Base-by-base conservation (phyloP, 192 early-diverging fungal species). In the Umbelopsis sp. region DNA sequence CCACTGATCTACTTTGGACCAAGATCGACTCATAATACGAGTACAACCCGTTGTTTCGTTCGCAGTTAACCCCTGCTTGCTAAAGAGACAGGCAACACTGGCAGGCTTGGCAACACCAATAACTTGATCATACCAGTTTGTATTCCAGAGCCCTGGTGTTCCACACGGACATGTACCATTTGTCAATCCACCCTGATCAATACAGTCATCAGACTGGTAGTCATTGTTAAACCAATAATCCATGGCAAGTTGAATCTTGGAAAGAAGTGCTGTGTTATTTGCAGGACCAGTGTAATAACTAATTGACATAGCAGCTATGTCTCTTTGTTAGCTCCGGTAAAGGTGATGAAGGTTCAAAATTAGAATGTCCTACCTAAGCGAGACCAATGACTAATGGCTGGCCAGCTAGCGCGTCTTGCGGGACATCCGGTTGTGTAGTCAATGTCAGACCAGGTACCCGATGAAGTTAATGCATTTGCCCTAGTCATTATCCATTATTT, bases 101-200 rank as follows among this genome's bases (percentile, higher is more conserved):
- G 32, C 32, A n/a, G 32, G 44, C 12, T 53, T 70, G 2, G 32
- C 11, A 8, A 72, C 31, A 20, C 47, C 31, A 38, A 56, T 77
- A 50, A 77, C 74, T 32, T 76, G 74, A 26, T 59, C 74, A 71
- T 62, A 76, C 74, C 74, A 76, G 43, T 76, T 76, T 12, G 69
- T 68, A 20, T 71, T 76, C 74, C 74, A 76, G 31, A 76, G 69
- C 17, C 74, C 74, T 52, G 74, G 74, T 9, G 74, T 76, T 8
- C 74, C 74, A 71, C 74, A 76, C 31, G 74, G 74, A 21, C 74
- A 76, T 4, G 74, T 75, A 44, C 43, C 69, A 24, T 75, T 75
- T 31, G 53, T 43, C 44, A 75, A 51, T 26, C 74, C 74, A 29
- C 74, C 74, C 20, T 41, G 26, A 36, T 45, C 74, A 36, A 75